Base-by-base conservation (phyloP, 2,329 filamentous ascomycete species). In the Arthroderma sp. region DNA sequence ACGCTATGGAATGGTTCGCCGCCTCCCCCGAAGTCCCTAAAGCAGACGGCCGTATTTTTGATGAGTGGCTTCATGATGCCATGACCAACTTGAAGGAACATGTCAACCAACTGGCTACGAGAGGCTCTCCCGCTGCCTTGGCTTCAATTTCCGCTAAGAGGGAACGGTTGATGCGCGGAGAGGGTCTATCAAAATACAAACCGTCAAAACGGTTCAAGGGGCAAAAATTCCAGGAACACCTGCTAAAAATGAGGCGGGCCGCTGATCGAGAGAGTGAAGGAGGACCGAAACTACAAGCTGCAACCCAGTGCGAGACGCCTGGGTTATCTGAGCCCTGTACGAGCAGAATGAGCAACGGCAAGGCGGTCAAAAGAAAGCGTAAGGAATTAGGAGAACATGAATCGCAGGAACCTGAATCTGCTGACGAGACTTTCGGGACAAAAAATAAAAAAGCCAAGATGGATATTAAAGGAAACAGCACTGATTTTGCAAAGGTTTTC, bases 1-100 rank as follows among this genome's bases (percentile, higher is more conserved):
- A 65, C 1, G 61, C 62, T 15, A 52, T 81, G 29, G 69, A 73
- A 6, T 54, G 59, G 9, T 72, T 78, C 45, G 61, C 71, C 4
- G 75, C 68, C 3, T 59, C 70, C 48, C 66, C 71, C 7, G 53
- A 61, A 22, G 58, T 63, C 30, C 62, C 64, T 0, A 42, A 50
- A 10, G 63, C 60, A 37, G 57, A 65, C 46, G 68, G 67, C 11
- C 64, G 75, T 22, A 67, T 68, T 2, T 75, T 74, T 45, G 61
- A 70, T 15, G 60, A 70, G 5, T 81, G 78, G 78, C 63, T 78
- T 31, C 50, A 61, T 2, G 62, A 67, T 36, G 68, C 71, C 0
- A 51, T 62, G 7, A 41, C 50, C 2, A 61, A 63, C 1, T 53
- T 80, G 9, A 62, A 60, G 1, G 53, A 59, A 4, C 66, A 71